Conservation (phyloP, 1,139 yeast species). For the Geotrichum citri-aurantii region DNA sequence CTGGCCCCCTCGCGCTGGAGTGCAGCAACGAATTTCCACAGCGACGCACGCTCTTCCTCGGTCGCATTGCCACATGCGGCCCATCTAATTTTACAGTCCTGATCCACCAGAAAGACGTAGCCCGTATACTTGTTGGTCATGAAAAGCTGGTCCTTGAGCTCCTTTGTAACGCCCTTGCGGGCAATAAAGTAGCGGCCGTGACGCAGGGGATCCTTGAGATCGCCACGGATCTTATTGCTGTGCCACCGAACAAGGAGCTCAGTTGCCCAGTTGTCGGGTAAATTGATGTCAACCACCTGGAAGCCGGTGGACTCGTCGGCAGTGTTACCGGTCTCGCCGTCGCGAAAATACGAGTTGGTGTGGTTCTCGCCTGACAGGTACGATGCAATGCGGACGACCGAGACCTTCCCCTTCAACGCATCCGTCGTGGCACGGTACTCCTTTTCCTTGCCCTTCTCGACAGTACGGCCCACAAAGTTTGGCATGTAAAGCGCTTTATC, state of each 20-base stretch:
- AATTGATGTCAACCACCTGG: constrained; percentile 68
- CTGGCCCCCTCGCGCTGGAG: constrained; percentile 16
- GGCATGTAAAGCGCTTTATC: constrained; percentile 84
- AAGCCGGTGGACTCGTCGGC: constrained; percentile 36
- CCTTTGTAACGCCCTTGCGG: constrained; percentile 53
- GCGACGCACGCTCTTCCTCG: constrained; percentile 52
- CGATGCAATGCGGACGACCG: constrained; percentile 59
- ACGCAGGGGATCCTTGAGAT: constrained; percentile 42
- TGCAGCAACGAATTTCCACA: constrained; percentile 58
- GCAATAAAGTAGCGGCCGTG: constrained; percentile 59
- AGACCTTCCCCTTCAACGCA: constrained; percentile 49
- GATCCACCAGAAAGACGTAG: constrained; percentile 66
- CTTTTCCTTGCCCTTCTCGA: constrained; percentile 32
- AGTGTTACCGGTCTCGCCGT: constrained; percentile 21
- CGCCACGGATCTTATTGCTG: constrained; percentile 40
- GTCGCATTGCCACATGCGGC: constrained; percentile 80
- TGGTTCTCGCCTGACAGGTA: constrained; percentile 70
- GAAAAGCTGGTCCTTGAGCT: constrained; percentile 53
- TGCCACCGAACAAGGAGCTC: constrained; percentile 53
- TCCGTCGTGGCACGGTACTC: constrained; percentile 41
- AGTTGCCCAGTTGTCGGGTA: constrained; percentile 68
- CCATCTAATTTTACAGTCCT: constrained; percentile 76
- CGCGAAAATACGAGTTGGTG: constrained; percentile 53
- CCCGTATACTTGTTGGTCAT: constrained; percentile 81
- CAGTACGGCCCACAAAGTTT: constrained; percentile 60